A percentile compares a stretch with the other conserved stretches of the same genome.
Conservation (phyloP, 768 basidiomycete genomes). For the Kwoniella pini region DNA sequence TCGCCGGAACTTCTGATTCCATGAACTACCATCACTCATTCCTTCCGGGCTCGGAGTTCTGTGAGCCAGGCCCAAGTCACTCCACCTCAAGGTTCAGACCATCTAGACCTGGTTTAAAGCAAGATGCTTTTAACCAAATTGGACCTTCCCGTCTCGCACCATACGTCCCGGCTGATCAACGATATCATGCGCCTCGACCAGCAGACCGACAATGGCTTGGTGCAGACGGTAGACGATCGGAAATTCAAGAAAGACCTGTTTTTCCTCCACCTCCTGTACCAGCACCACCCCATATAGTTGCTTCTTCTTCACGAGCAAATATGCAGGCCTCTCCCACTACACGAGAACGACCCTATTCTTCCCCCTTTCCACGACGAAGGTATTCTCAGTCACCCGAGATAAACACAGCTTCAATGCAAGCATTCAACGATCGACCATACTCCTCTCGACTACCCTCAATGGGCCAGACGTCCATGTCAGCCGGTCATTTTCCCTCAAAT, state of each 20-base stretch:
- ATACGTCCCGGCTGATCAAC: slow-evolving; percentile 9
- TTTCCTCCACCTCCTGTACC: slow-evolving; percentile 10
- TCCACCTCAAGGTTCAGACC: slow-evolving; percentile 4
- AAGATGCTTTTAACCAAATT: background rate
- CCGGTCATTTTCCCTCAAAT: too few relatives aligned
- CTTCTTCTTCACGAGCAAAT: background rate
- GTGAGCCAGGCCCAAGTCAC: background rate
- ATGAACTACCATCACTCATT: background rate
- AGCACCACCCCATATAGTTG: slow-evolving; percentile 12
- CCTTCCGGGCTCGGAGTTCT: background rate
- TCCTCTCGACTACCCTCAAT: too few relatives aligned
- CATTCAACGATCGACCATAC: too few relatives aligned
- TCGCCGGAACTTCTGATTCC: background rate
- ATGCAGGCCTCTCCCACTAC: background rate
- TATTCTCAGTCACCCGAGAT: background rate
- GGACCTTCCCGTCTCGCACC: slow-evolving; percentile 14
- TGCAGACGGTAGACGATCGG: background rate
- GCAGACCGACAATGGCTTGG: slow-evolving; percentile 5
- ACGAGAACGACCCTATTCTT: background rate
- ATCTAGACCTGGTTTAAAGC: background rate
- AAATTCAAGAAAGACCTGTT: background rate
- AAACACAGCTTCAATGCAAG: background rate
- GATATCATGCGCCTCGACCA: slow-evolving; percentile 3
- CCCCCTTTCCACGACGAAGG: background rate
- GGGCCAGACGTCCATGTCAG: too few relatives aligned